Percentiles rank a stretch among this genome's conserved stretches.
These are phyloP conservation scores for Pseudotulostoma volvatum DNA, from an alignment of 495 filamentous ascomycete genomes.

Conservation along the genomic window DNA sequence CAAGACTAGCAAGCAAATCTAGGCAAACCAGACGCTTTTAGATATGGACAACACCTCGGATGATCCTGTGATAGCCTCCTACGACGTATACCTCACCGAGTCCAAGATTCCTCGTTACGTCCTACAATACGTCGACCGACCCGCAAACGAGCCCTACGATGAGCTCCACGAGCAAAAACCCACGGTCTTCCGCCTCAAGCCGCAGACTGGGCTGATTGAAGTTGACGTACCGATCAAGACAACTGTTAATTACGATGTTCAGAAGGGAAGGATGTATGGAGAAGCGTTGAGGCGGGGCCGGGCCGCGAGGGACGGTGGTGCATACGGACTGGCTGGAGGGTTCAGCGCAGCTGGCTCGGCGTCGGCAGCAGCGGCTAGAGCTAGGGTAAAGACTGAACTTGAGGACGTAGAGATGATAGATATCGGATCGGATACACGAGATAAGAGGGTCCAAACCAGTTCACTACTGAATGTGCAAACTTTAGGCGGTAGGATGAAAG, in stretches of 20 bases:
- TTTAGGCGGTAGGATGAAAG: conserved; percentile 49
- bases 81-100: conserved; percentile 45
- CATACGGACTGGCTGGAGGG: conserved; percentile 42
- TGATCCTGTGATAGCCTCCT: conserved; percentile 42
- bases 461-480: conserved; percentile 28
- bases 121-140: conserved; percentile 50
- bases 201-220: conserved; percentile 51
- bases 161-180: conserved; percentile 37
- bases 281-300: conserved; percentile 43
- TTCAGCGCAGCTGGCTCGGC: conserved; percentile 29
- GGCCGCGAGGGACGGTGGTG: conserved; percentile 37
- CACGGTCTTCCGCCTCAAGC: conserved; percentile 47
- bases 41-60: too few relatives aligned
- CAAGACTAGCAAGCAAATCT: too few relatives aligned
- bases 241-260: conserved; percentile 43
- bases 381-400: conserved; percentile 23
- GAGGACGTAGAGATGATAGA: conserved; percentile 24
- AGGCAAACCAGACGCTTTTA: too few relatives aligned
- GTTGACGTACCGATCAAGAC: conserved; percentile 54
- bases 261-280: conserved; percentile 48
- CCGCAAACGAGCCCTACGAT: conserved; percentile 37
- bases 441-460: conserved; percentile 18
- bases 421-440: conserved; percentile 9
- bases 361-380: conserved; percentile 6
- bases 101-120: conserved; percentile 38